Base-by-base conservation (phyloP, 2,329 filamentous ascomycete genomes). In the Fusarium sarcochroum region DNA sequence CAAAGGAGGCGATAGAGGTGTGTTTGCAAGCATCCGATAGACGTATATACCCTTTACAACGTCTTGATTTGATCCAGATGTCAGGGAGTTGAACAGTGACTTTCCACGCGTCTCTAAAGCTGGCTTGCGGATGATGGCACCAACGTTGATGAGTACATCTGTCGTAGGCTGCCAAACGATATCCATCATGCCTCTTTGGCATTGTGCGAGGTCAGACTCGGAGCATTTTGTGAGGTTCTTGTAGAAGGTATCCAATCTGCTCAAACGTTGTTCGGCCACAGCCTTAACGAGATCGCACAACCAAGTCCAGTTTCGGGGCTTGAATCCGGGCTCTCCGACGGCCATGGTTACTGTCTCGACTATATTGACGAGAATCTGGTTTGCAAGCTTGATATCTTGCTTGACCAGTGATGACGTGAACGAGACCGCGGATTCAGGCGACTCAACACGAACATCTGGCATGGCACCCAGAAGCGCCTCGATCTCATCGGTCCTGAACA, bases 111-210 rank as follows among this genome's bases (percentile, higher is more conserved):
- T 46, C 3, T 50, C 35, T 2, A 53, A 63, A n/a, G 52, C 46
- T 7, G 67, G 55, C 5, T 60, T 60, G 6, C 42, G 40, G 41
- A 64, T 42, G 18, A 63, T 66, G 2, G 58, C 67, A 34, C 76
- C 77, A 1, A 61, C 52, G 10, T 74, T 51, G 7, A 80, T 44
- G 1, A 80, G 62, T 8, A 71, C 58, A 5, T 66, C 58, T 1
- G 78, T 69, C 1, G 76, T 79, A 6, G 78, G 76, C 25, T 75
- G 73, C 78, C 76, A 79, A 3, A 80, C 67, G 1, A 49, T 41
- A 2, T 69, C 58, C 32, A 61, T 47, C 34, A 68, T 38, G 13
- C 55, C 23, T 4, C 21, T 55, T 23, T 70, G 38, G 13, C 58
- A 46, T 13, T n/a, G 35, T 7, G 50, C n/a, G 3, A 42, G 40